Evolutionary conservation across 176 grass and related monocot genomes (phyloP).

Genomic region (Pharus latifolius): DNA sequence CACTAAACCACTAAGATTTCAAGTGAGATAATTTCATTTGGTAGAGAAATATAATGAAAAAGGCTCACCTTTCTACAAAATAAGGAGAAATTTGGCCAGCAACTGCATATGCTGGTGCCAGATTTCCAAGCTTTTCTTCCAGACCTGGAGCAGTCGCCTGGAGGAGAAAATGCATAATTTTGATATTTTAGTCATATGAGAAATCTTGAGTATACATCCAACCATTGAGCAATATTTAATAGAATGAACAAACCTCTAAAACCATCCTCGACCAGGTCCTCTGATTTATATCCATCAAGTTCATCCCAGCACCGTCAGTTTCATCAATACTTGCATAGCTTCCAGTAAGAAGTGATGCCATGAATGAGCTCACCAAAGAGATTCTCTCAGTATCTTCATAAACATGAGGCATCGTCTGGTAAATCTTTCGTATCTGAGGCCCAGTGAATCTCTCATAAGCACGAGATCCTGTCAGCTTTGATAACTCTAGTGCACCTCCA

Average conservation of each 20-base stretch:
- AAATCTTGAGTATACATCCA: not conserved
- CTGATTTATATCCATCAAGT: constrained; percentile 93
- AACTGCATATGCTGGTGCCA: constrained; percentile 65
- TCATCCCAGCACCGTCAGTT: constrained; percentile 96
- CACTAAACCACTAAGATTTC: not conserved
- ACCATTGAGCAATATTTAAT: too few relatives aligned
- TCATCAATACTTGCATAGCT: constrained; percentile 90
- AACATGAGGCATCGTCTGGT: constrained; percentile 31
- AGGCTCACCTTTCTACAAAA: constrained; percentile 71
- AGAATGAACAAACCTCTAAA: constrained; percentile 73
- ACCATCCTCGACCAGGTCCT: constrained; percentile 63
- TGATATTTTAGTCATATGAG: not conserved
- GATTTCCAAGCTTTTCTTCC: constrained; percentile 73
- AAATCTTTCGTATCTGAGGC: constrained; percentile 81
- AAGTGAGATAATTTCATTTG: not conserved
- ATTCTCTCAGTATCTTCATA: constrained; percentile 83
- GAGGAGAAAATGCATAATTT: constrained; percentile 7
- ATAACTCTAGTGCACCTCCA: constrained; percentile 75
- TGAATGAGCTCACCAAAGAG: constrained; percentile 92
- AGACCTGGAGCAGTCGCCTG: constrained; percentile 79
- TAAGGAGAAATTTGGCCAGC: constrained; percentile 67
- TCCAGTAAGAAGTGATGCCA: constrained; percentile 80
- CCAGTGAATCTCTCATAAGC: constrained; percentile 90
- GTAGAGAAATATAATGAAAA: not conserved
- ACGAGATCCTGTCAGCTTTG: constrained; percentile 79